Evolutionary conservation across 2,329 filamentous ascomycete genomes (phyloP).

Genomic region (Microdochium nivale): DNA sequence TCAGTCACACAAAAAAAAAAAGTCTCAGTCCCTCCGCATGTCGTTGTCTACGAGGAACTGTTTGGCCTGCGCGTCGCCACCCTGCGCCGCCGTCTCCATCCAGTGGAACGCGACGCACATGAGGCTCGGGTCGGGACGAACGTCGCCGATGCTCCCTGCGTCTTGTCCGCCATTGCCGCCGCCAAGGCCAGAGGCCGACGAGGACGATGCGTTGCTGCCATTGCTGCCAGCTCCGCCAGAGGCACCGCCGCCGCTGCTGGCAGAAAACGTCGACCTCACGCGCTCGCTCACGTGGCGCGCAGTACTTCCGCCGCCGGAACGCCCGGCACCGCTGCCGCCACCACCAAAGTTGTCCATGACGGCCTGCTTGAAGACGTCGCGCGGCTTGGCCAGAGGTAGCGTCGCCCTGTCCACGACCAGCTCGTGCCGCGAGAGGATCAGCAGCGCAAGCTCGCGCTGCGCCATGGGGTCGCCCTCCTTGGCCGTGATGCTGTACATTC

Average conservation of each 20-base stretch:
- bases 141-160: conserved; percentile 31
- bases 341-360: conserved; percentile 64
- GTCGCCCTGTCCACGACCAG: conserved; percentile 66
- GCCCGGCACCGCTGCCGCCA: conserved; percentile 21
- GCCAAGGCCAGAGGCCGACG: conserved; percentile 8
- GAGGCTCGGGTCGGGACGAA: conserved; percentile 70
- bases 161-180: conserved; percentile 16
- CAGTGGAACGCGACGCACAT: conserved; percentile 96
- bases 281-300: conserved; percentile 5
- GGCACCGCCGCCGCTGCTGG: conserved; percentile 19
- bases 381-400: conserved; percentile 72
- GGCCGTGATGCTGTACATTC: conserved; percentile 87
- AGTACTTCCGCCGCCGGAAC: conserved; percentile 19
- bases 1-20: neutral
- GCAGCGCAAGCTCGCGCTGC: conserved; percentile 85
- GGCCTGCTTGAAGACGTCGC: conserved; percentile 84
- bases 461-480: conserved; percentile 85
- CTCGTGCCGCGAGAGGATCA: conserved; percentile 89
- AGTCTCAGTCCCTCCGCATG: conserved; percentile 14
- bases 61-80: conserved; percentile 78
- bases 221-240: conserved; percentile 5
- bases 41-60: conserved; percentile 68
- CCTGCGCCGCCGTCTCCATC: conserved; percentile 84
- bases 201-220: neutral
- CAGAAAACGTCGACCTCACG: conserved; percentile 1